A percentile compares a stretch with the other conserved stretches of the same genome.
phyloP scores from a whole-genome alignment of 2,329 filamentous ascomycete genomes.

The Fusarium sp. region DNA sequence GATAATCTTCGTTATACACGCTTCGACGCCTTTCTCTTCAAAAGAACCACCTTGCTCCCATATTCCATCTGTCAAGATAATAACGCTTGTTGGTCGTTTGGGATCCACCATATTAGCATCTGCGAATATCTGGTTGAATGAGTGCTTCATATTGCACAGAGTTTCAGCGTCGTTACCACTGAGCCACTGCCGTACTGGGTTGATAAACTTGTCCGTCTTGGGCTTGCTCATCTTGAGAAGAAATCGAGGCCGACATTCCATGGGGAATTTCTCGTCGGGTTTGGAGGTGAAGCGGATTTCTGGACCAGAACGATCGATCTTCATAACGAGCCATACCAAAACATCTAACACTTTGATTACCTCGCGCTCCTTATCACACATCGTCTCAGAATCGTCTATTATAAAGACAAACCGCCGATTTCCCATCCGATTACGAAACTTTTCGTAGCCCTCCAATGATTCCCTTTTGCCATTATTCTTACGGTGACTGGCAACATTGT shows the following conservation, averaged over 20 bases:
- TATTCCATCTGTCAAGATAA: constrained; percentile 15
- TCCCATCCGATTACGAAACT: neutral
- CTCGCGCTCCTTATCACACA: neutral
- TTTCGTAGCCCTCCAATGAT: neutral
- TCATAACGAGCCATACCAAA: constrained; percentile 8
- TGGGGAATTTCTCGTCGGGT: neutral
- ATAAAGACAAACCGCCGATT: constrained; percentile 19
- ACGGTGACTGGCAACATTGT: neutral
- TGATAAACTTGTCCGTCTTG: neutral
- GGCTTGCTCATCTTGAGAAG: neutral
- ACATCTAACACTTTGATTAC: neutral
- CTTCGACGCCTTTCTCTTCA: neutral
- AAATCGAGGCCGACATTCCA: no score
- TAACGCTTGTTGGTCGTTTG: neutral
- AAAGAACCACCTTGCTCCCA: neutral
- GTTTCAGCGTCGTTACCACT: neutral
- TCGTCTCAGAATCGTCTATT: constrained; percentile 25
- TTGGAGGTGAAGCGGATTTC: constrained; percentile 23
- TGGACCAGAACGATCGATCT: neutral
- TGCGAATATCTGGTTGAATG: neutral
- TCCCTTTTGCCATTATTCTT: neutral
- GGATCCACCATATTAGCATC: neutral
- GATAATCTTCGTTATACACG: neutral
- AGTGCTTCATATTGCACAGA: constrained; percentile 15
- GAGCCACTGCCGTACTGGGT: neutral